These are phyloP conservation scores for Arthrinium phaeospermum DNA, from an alignment of 2,329 filamentous ascomycete genomes.

Conservation along the genomic window DNA sequence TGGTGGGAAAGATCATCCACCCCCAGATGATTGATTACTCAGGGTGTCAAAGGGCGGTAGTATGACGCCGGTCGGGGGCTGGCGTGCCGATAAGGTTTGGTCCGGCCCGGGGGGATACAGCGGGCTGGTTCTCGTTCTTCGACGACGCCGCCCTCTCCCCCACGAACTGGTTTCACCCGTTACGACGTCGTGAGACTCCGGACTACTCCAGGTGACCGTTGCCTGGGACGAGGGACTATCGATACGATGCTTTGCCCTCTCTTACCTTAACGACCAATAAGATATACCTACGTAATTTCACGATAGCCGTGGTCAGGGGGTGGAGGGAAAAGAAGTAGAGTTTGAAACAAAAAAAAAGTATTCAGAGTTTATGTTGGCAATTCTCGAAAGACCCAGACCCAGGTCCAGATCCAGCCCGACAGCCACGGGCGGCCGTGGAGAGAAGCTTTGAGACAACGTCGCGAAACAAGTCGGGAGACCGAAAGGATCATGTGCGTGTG, in stretches of 20 bases:
- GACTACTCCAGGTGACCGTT: not conserved
- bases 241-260: not conserved
- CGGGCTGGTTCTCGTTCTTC: not conserved
- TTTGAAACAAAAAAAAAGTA: not conserved
- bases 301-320: not conserved
- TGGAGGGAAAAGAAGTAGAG: not conserved
- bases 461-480: not conserved
- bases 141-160: not conserved
- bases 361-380: not conserved
- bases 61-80: not conserved
- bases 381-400: not conserved
- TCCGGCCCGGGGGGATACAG: not conserved
- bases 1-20: not conserved
- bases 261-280: no score
- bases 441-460: not conserved
- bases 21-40: conserved; percentile 6
- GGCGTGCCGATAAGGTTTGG: conserved; percentile 1
- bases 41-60: conserved; percentile 1
- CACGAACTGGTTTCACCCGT: not conserved
- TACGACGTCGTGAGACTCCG: not conserved
- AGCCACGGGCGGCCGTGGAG: not conserved
- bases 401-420: not conserved
- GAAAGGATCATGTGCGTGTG: not conserved
- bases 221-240: not conserved
- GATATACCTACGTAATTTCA: not conserved